A percentile compares a stretch with the other conserved stretches of the same genome.
Conservation (phyloP, 371 early-diverging fungal genomes). For the Apophysomyces variabilis region DNA sequence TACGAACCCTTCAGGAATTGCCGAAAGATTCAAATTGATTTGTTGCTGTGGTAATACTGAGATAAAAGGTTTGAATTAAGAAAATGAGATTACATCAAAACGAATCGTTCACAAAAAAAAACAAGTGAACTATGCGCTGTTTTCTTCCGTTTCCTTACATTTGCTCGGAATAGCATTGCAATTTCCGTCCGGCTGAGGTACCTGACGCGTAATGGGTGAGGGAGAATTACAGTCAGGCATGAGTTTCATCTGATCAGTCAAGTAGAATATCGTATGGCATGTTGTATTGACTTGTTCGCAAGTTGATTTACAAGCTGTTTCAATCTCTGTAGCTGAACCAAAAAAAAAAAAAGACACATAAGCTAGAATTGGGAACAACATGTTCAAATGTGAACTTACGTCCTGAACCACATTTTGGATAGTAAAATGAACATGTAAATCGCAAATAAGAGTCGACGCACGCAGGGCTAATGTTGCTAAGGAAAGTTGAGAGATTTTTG, state of each 20-base stretch:
- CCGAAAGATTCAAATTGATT: conserved; percentile 22
- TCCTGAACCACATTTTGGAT: conserved; percentile 30
- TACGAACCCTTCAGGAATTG: conserved; percentile 25
- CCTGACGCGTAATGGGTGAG: conserved; percentile 29
- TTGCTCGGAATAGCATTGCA: conserved; percentile 45
- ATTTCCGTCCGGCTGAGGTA: conserved; percentile 37
- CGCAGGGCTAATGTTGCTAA: conserved; percentile 23
- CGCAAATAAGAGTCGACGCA: conserved; percentile 37
- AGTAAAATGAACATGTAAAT: conserved; percentile 32
- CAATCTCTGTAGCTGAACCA: background rate
- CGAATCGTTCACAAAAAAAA: background rate
- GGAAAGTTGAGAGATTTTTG: conserved; percentile 13
- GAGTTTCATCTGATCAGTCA: conserved; percentile 30
- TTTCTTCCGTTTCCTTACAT: background rate
- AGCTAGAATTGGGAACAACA: background rate
- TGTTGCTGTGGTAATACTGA: conserved; percentile 8
- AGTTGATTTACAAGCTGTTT: conserved; percentile 52
- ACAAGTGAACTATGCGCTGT: conserved; percentile 23
- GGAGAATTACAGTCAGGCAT: conserved; percentile 54
- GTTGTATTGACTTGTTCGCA: conserved; percentile 39
- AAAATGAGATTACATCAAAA: too few species aligned
- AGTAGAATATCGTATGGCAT: conserved; percentile 44
- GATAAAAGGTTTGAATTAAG: background rate
- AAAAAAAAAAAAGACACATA: background rate
- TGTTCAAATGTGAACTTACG: conserved; percentile 7